Evolutionary conservation across 352 stramenopile genomes (phyloP).

Genomic region (Pythium rishiriense): DNA sequence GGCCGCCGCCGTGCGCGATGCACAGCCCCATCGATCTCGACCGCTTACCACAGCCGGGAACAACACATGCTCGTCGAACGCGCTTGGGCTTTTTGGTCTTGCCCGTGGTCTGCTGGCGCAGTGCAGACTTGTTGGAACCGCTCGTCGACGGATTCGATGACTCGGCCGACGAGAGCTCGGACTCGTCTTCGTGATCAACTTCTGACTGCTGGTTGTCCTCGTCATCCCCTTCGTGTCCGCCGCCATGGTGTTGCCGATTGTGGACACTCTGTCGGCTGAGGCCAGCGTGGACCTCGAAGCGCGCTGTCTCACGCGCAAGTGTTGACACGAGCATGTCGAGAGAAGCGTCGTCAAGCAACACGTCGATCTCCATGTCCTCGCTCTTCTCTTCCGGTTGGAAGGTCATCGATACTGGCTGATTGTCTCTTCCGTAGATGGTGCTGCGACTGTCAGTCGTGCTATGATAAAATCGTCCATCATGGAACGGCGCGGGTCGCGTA

Average conservation of each 20-base stretch:
- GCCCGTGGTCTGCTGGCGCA: not conserved
- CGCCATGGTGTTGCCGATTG: not conserved
- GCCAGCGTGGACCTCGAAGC: conserved; percentile 5
- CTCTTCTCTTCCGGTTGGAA: conserved; percentile 1
- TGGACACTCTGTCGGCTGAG: not conserved
- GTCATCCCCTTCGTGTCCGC: conserved; percentile 12
- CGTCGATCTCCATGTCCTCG: conserved; percentile 26
- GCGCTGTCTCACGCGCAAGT: conserved; percentile 24
- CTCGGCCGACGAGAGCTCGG: conserved; percentile 12
- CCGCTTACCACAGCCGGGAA: conserved; percentile 78
- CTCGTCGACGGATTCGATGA: conserved; percentile 24
- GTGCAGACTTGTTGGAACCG: conserved; percentile 7
- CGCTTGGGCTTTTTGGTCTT: conserved; percentile 25
- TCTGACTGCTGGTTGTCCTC: conserved; percentile 17
- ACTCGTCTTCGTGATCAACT: conserved; percentile 14
- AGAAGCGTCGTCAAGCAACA: conserved; percentile 27
- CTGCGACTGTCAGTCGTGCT: not conserved
- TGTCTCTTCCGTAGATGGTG: not conserved
- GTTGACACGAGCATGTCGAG: conserved; percentile 30
- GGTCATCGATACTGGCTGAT: not conserved
- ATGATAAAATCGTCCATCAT: conserved; percentile 10
- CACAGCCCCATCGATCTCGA: conserved; percentile 83
- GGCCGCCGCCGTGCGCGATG: conserved; percentile 82
- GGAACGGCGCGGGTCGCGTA: not conserved
- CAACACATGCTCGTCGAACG: conserved; percentile 58